Base-by-base conservation (phyloP, 306 rosid species). In the Quercus berberidifolia region DNA sequence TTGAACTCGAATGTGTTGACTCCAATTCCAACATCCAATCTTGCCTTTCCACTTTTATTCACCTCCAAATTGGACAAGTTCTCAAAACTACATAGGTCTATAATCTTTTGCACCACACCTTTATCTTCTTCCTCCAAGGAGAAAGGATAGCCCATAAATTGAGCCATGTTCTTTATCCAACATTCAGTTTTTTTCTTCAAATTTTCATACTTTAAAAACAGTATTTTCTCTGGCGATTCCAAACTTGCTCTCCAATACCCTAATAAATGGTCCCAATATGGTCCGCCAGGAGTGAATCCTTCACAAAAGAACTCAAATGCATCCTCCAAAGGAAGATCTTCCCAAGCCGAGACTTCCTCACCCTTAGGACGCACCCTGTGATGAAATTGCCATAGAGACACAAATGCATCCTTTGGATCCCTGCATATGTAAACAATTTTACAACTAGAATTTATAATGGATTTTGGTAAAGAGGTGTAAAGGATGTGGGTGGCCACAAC, bases 171-270 rank as follows among this genome's bases (percentile, higher is more conserved):
- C 35, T 54, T 74, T 8, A 80, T 43, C 2, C 5, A 52, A 4
- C 4, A 31, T 2, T 19, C 21, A 18, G 15, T 30, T 17, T 80
- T 54, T 15, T 18, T 55, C 38, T 80, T 84, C 67, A 84, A 19
- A 1, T 84, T 79, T 35, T 80, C 79, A 6, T 23, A 84, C 56
- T 55, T 79, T 5, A 71, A 25, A 67, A 79, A 71, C 12, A 79
- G 14, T 4, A 78, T 68, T 70, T 56, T 80, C 21, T 73, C 17
- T 11, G 80, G 84, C 10, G 1, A 60, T 67, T 73, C 49, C 71
- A 84, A 63, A 52, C 79, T 76, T 25, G 78, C 76, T 15, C 30
- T 57, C 81, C 87, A 75, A 19, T 69, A 79, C 18, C 79, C 79
- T 14, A 73, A n/a, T n/a, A 33, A 69, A 78, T 78, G 73, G 33